A percentile compares a stretch with the other conserved stretches of the same genome.
Evolutionary conservation across 805 yeast species (phyloP).

Genomic region (Saturnispora halmiae): DNA sequence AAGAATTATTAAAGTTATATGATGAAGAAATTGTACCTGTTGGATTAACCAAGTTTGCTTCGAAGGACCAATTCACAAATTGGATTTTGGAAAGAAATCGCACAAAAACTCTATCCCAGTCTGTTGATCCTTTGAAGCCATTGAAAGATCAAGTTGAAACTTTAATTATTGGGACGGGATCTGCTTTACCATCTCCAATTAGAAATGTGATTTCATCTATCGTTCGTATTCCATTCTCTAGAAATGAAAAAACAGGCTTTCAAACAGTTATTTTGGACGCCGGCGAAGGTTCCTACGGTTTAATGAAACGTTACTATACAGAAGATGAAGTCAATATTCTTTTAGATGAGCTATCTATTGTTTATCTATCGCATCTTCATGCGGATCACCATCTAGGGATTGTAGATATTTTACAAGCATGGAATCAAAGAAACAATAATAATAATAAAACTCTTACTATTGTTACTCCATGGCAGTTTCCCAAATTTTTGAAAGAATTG

Average conservation of each 20-base stretch:
- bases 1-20: conserved; percentile 22
- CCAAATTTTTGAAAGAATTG: conserved; percentile 65
- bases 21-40: conserved; percentile 20
- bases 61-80: conserved; percentile 11
- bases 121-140: conserved; percentile 16
- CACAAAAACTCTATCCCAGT: conserved; percentile 3
- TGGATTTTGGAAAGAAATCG: conserved; percentile 6
- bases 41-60: conserved; percentile 7
- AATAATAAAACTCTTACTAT: conserved; percentile 38
- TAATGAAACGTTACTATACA: conserved; percentile 55
- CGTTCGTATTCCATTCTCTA: conserved; percentile 53
- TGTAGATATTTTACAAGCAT: conserved; percentile 55
- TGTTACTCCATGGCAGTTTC: conserved; percentile 68
- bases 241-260: conserved; percentile 14
- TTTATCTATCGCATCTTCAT: conserved; percentile 83
- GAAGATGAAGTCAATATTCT: conserved; percentile 32
- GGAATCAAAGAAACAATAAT: conserved; percentile 39
- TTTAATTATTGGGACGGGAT: conserved; percentile 84
- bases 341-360: conserved; percentile 51
- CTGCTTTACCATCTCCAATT: conserved; percentile 76
- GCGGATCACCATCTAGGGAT: conserved; percentile 96
- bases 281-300: conserved; percentile 88
- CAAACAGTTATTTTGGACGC: conserved; percentile 68
- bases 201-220: conserved; percentile 81
- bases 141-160: conserved; percentile 50